These are phyloP conservation scores for Cornus kousa DNA, from an alignment of 148 eudicot genomes.

Conservation along the genomic window DNA sequence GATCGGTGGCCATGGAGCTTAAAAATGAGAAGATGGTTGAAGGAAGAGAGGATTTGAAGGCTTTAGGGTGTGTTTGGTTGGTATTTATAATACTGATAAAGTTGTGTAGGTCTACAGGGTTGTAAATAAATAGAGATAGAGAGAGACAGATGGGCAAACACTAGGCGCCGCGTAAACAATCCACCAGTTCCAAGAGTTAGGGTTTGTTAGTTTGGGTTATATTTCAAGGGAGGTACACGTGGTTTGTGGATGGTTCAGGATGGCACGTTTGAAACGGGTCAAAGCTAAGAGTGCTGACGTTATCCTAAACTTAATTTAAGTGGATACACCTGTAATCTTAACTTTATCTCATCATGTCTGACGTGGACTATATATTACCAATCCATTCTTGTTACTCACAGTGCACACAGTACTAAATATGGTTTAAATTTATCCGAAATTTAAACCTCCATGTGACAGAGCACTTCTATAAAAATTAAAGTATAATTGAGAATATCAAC, in stretches of 20 bases:
- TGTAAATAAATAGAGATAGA: not conserved
- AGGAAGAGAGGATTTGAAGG: not conserved
- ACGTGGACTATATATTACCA: too few relatives aligned
- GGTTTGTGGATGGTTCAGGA: not conserved
- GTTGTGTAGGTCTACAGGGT: not conserved
- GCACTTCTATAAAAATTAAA: too few relatives aligned
- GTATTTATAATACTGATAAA: not conserved
- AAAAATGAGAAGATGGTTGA: not conserved
- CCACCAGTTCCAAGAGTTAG: not conserved
- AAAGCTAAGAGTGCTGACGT: too few relatives aligned
- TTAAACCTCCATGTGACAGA: too few relatives aligned
- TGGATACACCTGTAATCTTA: too few relatives aligned
- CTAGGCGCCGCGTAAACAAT: constrained; percentile 6
- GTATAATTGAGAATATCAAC: too few relatives aligned
- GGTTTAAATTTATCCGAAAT: too few relatives aligned
- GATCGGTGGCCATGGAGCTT: constrained; percentile 18
- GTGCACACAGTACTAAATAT: too few relatives aligned
- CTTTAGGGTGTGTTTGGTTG: not conserved
- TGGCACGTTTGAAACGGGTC: too few relatives aligned
- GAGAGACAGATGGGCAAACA: not conserved
- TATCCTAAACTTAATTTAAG: too few relatives aligned
- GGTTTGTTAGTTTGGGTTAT: not conserved
- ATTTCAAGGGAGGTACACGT: not conserved
- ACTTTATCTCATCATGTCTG: too few relatives aligned
- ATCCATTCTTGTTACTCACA: too few relatives aligned